phyloP scores from a whole-genome alignment of 2,329 filamentous ascomycete species.

The Cytospora leucostoma region DNA sequence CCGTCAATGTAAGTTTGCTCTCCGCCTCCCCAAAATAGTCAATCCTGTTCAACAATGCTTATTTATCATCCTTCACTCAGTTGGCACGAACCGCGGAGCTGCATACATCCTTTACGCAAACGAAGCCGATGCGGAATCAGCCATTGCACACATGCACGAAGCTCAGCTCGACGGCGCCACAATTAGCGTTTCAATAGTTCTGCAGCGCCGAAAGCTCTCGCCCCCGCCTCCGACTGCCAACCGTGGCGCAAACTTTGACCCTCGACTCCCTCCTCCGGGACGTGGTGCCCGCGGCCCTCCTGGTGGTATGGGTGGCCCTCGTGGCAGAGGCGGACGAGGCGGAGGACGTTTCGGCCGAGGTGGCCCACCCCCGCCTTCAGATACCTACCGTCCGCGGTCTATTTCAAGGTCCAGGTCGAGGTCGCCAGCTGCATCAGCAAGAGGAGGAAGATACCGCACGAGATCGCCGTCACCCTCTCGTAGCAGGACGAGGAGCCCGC shows the following conservation, averaged over 20 bases:
- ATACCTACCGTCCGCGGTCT: slow-evolving; percentile 65
- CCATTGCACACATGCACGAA: slow-evolving; percentile 97
- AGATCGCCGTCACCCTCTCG: slow-evolving; percentile 43
- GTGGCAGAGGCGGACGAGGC: slow-evolving; percentile 39
- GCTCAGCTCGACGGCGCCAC: slow-evolving; percentile 84
- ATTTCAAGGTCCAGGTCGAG: slow-evolving; percentile 51
- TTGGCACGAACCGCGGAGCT: slow-evolving; percentile 84
- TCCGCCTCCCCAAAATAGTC: slow-evolving; percentile 1
- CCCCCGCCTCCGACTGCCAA: slow-evolving; percentile 73
- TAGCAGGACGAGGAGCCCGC: slow-evolving; percentile 34
- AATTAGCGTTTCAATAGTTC: slow-evolving; percentile 85
- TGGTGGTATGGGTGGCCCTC: slow-evolving; percentile 41
- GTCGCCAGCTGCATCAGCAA: slow-evolving; percentile 40
- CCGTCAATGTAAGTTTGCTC: slow-evolving; percentile 65
- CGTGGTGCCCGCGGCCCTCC: slow-evolving; percentile 33
- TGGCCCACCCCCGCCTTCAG: slow-evolving; percentile 40
- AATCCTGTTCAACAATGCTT: slow-evolving; percentile 3
- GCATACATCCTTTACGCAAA: slow-evolving; percentile 86
- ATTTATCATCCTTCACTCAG: slow-evolving; percentile 13
- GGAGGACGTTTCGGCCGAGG: slow-evolving; percentile 42
- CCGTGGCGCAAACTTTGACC: slow-evolving; percentile 60
- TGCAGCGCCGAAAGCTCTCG: slow-evolving; percentile 81
- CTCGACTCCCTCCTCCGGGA: slow-evolving; percentile 48
- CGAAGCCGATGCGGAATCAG: slow-evolving; percentile 78
- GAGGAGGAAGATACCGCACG: slow-evolving; percentile 45